Evolutionary conservation across 75 land plant species (phyloP).

Genomic region (Pinus tabuliformis): DNA sequence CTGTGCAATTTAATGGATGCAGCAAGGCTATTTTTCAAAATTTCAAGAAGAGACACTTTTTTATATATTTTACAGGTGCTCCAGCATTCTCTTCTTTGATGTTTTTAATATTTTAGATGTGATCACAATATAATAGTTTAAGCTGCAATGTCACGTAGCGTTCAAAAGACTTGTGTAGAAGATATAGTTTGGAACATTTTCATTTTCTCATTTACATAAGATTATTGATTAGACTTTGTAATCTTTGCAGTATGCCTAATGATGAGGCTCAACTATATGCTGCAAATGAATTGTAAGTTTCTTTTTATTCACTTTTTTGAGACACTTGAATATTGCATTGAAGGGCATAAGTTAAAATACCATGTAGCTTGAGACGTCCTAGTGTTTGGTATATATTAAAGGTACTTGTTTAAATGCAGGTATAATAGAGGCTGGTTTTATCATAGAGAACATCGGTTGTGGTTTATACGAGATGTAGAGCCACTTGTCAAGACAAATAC

Average conservation of each 20-base stretch:
- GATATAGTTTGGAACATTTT: neutral
- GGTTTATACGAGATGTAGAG: slow-evolving; percentile 68
- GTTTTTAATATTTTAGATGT: neutral
- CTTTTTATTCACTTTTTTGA: slow-evolving; percentile 3
- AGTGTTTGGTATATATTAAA: neutral
- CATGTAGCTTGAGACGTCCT: neutral
- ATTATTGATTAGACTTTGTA: slow-evolving; percentile 1
- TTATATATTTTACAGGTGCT: slow-evolving; percentile 95
- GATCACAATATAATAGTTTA: neutral
- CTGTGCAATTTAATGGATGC: slow-evolving; percentile 20
- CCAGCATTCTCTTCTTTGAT: neutral
- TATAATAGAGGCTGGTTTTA: slow-evolving; percentile 78
- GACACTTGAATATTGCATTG: neutral
- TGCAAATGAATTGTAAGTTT: slow-evolving; percentile 88
- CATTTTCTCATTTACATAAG: neutral
- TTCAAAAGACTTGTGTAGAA: neutral
- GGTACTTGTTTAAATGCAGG: slow-evolving; percentile 27
- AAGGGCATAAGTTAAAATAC: neutral
- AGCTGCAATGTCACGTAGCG: neutral
- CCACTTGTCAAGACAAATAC: slow-evolving; percentile 62
- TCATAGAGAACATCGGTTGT: slow-evolving; percentile 64
- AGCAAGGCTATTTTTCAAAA: slow-evolving; percentile 69
- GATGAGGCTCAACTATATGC: slow-evolving; percentile 97
- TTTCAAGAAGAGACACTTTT: slow-evolving; percentile 70
- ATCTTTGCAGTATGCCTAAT: slow-evolving; percentile 85